These are phyloP conservation scores for Escallonia rubra DNA, from an alignment of 129 eudicot species.

Conservation along the genomic window DNA sequence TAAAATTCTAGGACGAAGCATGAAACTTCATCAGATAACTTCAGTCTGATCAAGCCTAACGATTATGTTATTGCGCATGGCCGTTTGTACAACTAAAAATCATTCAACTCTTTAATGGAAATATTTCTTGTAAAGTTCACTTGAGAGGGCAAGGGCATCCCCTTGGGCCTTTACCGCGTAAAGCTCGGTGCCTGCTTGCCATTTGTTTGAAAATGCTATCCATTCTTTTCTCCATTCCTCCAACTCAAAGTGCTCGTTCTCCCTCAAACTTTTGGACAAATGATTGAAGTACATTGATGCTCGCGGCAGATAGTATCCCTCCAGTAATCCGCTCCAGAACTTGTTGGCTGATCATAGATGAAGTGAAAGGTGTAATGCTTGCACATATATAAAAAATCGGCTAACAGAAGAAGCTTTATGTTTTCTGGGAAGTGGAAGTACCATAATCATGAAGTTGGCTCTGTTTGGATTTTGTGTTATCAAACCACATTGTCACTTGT, in stretches of 20 bases:
- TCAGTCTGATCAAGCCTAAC: no score
- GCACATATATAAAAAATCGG: background rate
- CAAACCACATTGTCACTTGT: constrained; percentile 96
- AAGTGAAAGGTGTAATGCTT: background rate
- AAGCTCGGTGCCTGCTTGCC: constrained; percentile 63
- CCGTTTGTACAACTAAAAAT: no score
- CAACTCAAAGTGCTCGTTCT: constrained; percentile 40
- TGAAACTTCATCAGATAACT: no score
- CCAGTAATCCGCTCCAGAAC: constrained; percentile 86
- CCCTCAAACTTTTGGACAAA: constrained; percentile 46
- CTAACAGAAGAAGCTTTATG: no score
- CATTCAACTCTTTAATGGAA: constrained; percentile 14
- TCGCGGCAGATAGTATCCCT: constrained; percentile 76
- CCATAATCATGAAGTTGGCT: constrained; percentile 97
- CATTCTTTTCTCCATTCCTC: constrained; percentile 87
- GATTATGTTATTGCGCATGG: no score
- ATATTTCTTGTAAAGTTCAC: constrained; percentile 49
- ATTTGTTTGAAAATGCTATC: constrained; percentile 73
- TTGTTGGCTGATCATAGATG: constrained; percentile 63
- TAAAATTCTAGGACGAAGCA: no score
- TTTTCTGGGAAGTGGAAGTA: constrained; percentile 10
- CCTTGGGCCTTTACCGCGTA: constrained; percentile 80
- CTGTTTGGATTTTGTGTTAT: constrained; percentile 53
- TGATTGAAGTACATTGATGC: constrained; percentile 67
- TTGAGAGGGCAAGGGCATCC: constrained; percentile 63